Base-by-base conservation (phyloP, 2,329 filamentous ascomycete species). In the Colletotrichum musae region DNA sequence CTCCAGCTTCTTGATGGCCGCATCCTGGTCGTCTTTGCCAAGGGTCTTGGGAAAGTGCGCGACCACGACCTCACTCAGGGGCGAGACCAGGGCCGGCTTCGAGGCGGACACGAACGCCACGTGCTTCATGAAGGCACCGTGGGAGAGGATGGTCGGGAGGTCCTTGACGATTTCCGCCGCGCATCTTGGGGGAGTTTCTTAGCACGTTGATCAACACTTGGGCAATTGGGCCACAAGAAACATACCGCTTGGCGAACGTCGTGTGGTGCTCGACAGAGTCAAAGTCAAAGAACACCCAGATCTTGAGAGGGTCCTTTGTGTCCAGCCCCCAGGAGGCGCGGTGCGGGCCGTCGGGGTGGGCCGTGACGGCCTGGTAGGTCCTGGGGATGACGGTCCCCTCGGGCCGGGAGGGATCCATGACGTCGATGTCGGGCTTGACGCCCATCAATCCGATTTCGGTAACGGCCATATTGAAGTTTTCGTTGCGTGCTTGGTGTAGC, bases 201-300 rank as follows among this genome's bases (percentile, higher is more conserved):
- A 32, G 28, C 28, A 32, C 7, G 21, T 3, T 24, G 21, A 24
- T 24, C 21, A 24, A 24, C 21, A 24, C 21, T 24, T 4, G 21
- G 21, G 18, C 18, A 18, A 18, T 18, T 18, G 18, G 18, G 18
- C 1, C 18, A 18, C 18, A 18, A 18, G 18, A 18, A 18, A 18
- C 1, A 32, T 32, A 32, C 28, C 28, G 5, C 1, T 32, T 32
- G 41, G 72, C 71, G 16, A 75, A 76, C 2, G 58, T 65, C 28
- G 72, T 28, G 47, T 77, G 75, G 36, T 74, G 69, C 36, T 74
- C 74, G 4, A 76, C 48, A 0, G 74, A 74, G 26, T 74, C 72
- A 68, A 74, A 76, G 45, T 75, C 75, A 15, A 76, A 76, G 32
- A 77, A 74, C 2, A 62, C 63, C 74, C 75, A 76, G 10, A 73